Base-by-base conservation (phyloP, 306 rosid genomes). In the Cucumis cinereus region DNA sequence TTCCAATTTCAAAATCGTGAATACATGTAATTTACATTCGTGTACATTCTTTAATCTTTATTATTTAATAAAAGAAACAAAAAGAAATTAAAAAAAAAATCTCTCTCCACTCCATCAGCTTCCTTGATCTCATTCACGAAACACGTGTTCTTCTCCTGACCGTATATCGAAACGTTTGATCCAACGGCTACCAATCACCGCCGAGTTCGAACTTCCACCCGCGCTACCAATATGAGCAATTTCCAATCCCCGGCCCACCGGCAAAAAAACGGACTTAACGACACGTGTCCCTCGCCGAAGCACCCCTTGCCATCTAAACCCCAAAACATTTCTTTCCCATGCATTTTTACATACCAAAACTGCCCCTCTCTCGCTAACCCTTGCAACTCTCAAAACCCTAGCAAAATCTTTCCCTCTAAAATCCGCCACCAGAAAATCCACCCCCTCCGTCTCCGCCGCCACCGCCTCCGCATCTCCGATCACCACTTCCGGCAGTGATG, bases 371-470 rank as follows among this genome's bases (percentile, higher is more conserved):
- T 79, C 61, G 30, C 93, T 72, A 30, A 84, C 83, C 64, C 77
- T 87, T 0, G 88, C 88, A 14, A 73, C 79, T 74, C 83, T 84
- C 54, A 93, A 78, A 77, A 91, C 89, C 89, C 85, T 88, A 41
- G 77, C 81, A 69, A 90, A 93, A 77, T 93, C 95, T 69, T 83
- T 79, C 11, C 82, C 68, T 56, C 67, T 80, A 78, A 91, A 85
- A 60, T 93, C 98, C 58, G 86, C 98, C 79, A 90, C 90, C 62
- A 93, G 83, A 73, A 93, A 93, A 60, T 93, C 98, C 75, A 93
- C 73, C 0, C 86, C 96, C 0, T 7, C 82, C 0, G 85, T 80
- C 22, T 36, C 80, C 9, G 3, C 55, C 75, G 79, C 61, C 4
- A 72, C 83, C 8, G 8, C 50, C 74, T 81, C 96, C 0, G 86